phyloP scores from a whole-genome alignment of 257 asterid species.

The Voacanga thouarsii region DNA sequence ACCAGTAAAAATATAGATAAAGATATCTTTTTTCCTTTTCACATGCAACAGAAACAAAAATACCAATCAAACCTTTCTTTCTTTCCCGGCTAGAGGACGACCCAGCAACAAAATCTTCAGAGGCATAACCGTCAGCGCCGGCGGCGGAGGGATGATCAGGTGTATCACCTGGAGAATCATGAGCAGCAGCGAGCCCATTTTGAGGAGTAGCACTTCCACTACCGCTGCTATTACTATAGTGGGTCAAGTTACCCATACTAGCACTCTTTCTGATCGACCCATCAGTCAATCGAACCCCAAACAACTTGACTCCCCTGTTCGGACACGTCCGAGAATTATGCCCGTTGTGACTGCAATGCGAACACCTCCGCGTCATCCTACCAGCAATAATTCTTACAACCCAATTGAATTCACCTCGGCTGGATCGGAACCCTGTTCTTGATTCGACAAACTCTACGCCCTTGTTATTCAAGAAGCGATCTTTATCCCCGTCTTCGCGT shows the following conservation, averaged over 20 bases:
- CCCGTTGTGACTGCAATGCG: constrained; percentile 99
- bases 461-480: not conserved
- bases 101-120: constrained; percentile 92
- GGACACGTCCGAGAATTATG: constrained; percentile 98
- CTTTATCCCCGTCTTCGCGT: not conserved
- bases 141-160: constrained; percentile 83
- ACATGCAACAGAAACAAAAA: not conserved
- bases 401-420: not conserved
- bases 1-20: not conserved
- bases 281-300: constrained; percentile 97
- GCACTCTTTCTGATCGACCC: constrained; percentile 98
- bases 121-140: constrained; percentile 83
- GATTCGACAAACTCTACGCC: not conserved
- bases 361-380: constrained; percentile 87
- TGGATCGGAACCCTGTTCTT: constrained; percentile 14
- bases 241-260: constrained; percentile 98
- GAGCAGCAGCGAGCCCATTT: constrained; percentile 47
- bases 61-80: constrained; percentile 65
- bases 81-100: constrained; percentile 90
- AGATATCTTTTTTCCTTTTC: not conserved
- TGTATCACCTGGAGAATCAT: constrained; percentile 76
- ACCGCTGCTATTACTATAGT: constrained; percentile 45
- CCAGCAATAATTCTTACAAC: not conserved
- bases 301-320: constrained; percentile 95
- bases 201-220: constrained; percentile 53